A percentile compares a stretch with the other conserved stretches of the same genome.
These are phyloP conservation scores for Neonectria neomacrospora DNA, from an alignment of 2,329 filamentous ascomycete genomes.

Conservation along the genomic window DNA sequence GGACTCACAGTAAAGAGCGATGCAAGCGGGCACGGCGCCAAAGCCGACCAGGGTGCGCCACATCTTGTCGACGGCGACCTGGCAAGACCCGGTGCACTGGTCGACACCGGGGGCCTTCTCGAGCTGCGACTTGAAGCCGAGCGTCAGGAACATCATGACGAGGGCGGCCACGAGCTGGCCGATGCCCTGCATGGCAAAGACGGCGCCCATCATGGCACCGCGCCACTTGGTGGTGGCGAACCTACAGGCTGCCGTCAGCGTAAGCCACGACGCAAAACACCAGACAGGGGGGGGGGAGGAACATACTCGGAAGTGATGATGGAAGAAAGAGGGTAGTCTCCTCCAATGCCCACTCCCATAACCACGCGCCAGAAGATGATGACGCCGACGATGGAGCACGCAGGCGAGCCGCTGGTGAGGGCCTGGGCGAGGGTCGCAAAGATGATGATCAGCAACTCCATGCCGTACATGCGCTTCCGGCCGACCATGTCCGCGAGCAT, in stretches of 20 bases:
- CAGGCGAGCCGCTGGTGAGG: constrained; percentile 70
- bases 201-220: constrained; percentile 87
- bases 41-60: constrained; percentile 86
- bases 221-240: constrained; percentile 85
- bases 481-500: constrained; percentile 81
- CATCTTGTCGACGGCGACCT: constrained; percentile 79
- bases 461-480: constrained; percentile 77
- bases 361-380: constrained; percentile 86
- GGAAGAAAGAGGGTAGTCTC: constrained; percentile 82
- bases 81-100: constrained; percentile 61
- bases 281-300: not conserved
- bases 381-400: constrained; percentile 71
- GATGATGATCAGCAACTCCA: constrained; percentile 84
- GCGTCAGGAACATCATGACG: constrained; percentile 78
- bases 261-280: not conserved
- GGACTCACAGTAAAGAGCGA: constrained; percentile 77
- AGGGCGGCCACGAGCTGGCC: constrained; percentile 82
- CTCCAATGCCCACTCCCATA: constrained; percentile 63
- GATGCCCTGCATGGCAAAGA: constrained; percentile 89
- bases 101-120: constrained; percentile 60
- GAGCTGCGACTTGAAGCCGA: constrained; percentile 75
- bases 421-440: constrained; percentile 80
- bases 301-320: constrained; percentile 84
- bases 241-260: constrained; percentile 33
- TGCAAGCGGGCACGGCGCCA: constrained; percentile 81